A percentile compares a stretch with the other conserved stretches of the same genome.
These are phyloP conservation scores for Lenwebbia sp. DNA, from an alignment of 345 rosid genomes.

Conservation along the genomic window DNA sequence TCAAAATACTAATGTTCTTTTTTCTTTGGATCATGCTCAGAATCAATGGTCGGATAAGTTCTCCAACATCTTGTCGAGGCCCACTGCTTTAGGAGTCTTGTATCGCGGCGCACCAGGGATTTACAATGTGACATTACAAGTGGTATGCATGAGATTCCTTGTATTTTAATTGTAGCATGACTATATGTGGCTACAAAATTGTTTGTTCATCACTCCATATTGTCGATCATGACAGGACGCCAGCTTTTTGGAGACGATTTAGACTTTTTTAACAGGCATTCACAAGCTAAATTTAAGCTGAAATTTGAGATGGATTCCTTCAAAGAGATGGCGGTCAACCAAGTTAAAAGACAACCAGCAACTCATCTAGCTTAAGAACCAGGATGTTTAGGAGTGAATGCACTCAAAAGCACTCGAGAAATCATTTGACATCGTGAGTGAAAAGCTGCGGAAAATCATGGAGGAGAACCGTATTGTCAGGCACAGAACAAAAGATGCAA, in stretches of 20 bases:
- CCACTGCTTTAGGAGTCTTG: slow-evolving; percentile 17
- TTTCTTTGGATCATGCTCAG: slow-evolving; percentile 7
- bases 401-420: slow-evolving; percentile 43
- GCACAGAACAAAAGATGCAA: slow-evolving; percentile 58
- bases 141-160: slow-evolving; percentile 19
- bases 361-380: slow-evolving; percentile 45
- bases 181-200: neutral
- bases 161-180: neutral
- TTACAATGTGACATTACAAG: slow-evolving; percentile 23
- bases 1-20: neutral
- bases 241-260: slow-evolving; percentile 87
- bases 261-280: slow-evolving; percentile 62
- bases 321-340: slow-evolving; percentile 62
- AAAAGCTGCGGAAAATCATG: slow-evolving; percentile 49
- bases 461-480: slow-evolving; percentile 63
- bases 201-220: neutral
- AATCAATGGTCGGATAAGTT: slow-evolving; percentile 28
- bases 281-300: slow-evolving; percentile 54
- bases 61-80: slow-evolving; percentile 24
- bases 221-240: slow-evolving; percentile 7
- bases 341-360: slow-evolving; percentile 72
- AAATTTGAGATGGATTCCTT: slow-evolving; percentile 67
- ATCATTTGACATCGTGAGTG: slow-evolving; percentile 34
- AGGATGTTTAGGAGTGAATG: slow-evolving; percentile 23
- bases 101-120: slow-evolving; percentile 11